Evolutionary conservation across 306 rosid species (phyloP).

Genomic region (Trifolium fragiferum): DNA sequence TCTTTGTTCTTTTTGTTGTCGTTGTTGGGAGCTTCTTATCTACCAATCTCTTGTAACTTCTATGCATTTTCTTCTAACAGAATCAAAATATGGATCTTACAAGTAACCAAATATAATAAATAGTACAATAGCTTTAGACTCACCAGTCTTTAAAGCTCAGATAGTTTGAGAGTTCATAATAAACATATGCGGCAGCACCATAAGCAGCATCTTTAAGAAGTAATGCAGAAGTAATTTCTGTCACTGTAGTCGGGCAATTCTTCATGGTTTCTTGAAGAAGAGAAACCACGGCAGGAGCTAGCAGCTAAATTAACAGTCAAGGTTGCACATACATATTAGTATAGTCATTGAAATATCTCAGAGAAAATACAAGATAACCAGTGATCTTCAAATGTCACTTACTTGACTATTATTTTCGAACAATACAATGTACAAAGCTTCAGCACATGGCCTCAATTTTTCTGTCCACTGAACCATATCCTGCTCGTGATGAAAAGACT

Average conservation of each 20-base stretch:
- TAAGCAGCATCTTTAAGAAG: slow-evolving; percentile 98
- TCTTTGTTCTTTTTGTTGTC: neutral
- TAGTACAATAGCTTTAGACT: slow-evolving; percentile 39
- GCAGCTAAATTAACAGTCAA: slow-evolving; percentile 61
- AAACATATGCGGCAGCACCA: slow-evolving; percentile 98
- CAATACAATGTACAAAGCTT: slow-evolving; percentile 87
- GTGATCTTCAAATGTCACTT: slow-evolving; percentile 45
- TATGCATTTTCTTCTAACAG: neutral
- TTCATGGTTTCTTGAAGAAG: slow-evolving; percentile 91
- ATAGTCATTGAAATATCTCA: slow-evolving; percentile 34
- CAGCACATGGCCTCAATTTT: slow-evolving; percentile 96
- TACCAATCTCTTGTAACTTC: neutral
- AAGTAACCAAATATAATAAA: slow-evolving; percentile 5
- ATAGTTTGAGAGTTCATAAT: slow-evolving; percentile 94
- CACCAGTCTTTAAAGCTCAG: slow-evolving; percentile 92
- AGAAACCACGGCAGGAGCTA: slow-evolving; percentile 93
- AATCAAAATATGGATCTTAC: slow-evolving; percentile 11
- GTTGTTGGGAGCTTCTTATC: neutral
- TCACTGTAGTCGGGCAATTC: slow-evolving; percentile 76
- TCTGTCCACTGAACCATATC: slow-evolving; percentile 99
- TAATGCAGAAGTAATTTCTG: slow-evolving; percentile 84
- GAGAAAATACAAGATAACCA: slow-evolving; percentile 35
- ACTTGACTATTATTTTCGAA: slow-evolving; percentile 96
- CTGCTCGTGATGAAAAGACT: slow-evolving; percentile 95
- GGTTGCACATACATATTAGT: slow-evolving; percentile 39